These are phyloP conservation scores for Pseudocercospora fijiensis DNA, from an alignment of 2,329 filamentous ascomycete genomes.

Conservation along the genomic window DNA sequence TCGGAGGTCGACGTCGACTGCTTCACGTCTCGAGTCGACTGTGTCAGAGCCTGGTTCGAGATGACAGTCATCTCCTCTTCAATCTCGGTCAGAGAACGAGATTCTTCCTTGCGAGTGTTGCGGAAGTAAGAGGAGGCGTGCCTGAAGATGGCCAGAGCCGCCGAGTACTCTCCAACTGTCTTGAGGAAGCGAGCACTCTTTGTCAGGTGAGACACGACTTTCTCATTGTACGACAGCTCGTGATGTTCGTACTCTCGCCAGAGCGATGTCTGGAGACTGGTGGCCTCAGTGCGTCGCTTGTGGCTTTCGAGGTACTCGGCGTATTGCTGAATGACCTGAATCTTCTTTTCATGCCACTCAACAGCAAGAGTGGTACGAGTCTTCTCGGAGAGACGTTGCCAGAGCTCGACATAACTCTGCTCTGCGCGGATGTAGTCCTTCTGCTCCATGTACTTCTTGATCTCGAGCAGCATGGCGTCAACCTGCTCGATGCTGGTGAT, in stretches of 20 bases:
- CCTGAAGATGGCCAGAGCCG: constrained; percentile 52
- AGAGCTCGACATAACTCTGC: constrained; percentile 51
- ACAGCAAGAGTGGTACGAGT: constrained; percentile 45
- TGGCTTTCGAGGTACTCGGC: constrained; percentile 49
- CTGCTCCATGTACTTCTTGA: constrained; percentile 40
- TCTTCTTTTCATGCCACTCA: constrained; percentile 51
- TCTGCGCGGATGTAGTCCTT: constrained; percentile 43
- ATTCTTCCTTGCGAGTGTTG: constrained; percentile 38
- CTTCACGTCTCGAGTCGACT: constrained; percentile 40
- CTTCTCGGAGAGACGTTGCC: constrained; percentile 52
- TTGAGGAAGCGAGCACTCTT: constrained; percentile 50
- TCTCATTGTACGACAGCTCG: constrained; percentile 34
- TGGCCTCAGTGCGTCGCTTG: constrained; percentile 47
- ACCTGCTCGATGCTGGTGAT: constrained; percentile 39
- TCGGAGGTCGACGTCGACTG: constrained; percentile 41
- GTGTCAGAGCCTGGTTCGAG: constrained; percentile 37
- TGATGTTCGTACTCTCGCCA: constrained; percentile 53
- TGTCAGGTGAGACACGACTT: constrained; percentile 34
- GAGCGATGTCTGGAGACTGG: constrained; percentile 47
- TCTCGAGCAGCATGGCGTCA: constrained; percentile 40
- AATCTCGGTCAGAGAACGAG: constrained; percentile 43
- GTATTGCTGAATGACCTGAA: constrained; percentile 49
- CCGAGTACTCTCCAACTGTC: constrained; percentile 45
- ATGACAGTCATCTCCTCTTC: constrained; percentile 45
- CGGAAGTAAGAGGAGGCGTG: constrained; percentile 37